phyloP scores from a whole-genome alignment of 1,284 basidiomycete genomes.

The Leccinum pachyderme region DNA sequence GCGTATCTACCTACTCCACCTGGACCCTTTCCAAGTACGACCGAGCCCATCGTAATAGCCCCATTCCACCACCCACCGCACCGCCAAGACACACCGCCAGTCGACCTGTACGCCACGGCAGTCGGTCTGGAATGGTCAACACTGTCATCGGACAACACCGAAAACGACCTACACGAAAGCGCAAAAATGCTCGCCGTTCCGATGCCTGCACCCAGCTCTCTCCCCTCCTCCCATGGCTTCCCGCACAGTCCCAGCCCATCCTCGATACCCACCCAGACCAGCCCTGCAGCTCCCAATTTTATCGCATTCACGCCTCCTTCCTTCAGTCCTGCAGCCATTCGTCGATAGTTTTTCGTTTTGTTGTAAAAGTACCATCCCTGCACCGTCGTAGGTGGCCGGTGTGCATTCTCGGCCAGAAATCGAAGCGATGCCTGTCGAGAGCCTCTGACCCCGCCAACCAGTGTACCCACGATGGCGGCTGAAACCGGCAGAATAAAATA shows the following conservation, averaged over 20 bases:
- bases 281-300: slow-evolving; percentile 53
- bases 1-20: background rate
- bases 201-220: slow-evolving; percentile 62
- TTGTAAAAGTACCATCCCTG: slow-evolving; percentile 91
- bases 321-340: slow-evolving; percentile 71
- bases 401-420: slow-evolving; percentile 65
- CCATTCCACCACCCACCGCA: slow-evolving; percentile 52
- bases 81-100: slow-evolving; percentile 53
- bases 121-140: slow-evolving; percentile 47
- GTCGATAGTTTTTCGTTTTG: slow-evolving; percentile 87
- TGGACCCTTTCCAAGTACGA: slow-evolving; percentile 34
- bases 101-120: slow-evolving; percentile 50
- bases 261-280: slow-evolving; percentile 69
- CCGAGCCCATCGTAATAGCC: slow-evolving; percentile 47
- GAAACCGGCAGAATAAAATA: slow-evolving; percentile 50
- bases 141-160: background rate
- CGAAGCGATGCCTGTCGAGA: slow-evolving; percentile 56
- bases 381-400: slow-evolving; percentile 76
- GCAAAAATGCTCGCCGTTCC: slow-evolving; percentile 62
- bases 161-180: slow-evolving; percentile 53
- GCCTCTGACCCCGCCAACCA: slow-evolving; percentile 70
- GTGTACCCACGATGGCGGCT: slow-evolving; percentile 58
- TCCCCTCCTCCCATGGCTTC: slow-evolving; percentile 42
- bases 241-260: slow-evolving; percentile 55
- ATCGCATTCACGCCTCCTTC: slow-evolving; percentile 59